Evolutionary conservation across 2,329 filamentous ascomycete species (phyloP).

Genomic region (Parafenestella ontariensis): DNA sequence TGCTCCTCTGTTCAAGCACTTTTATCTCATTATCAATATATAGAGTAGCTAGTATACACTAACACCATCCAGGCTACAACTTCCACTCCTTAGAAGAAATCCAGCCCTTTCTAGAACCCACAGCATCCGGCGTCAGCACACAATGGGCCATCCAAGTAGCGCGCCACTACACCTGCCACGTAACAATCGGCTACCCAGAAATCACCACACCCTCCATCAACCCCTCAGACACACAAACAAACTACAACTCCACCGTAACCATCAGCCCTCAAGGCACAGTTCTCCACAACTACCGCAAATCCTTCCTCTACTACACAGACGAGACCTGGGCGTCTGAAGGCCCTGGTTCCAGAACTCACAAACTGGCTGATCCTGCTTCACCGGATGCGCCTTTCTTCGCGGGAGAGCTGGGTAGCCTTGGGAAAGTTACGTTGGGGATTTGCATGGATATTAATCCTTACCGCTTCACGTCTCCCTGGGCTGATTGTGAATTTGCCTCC

Average conservation of each 20-base stretch:
- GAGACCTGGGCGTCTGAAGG: constrained; percentile 69
- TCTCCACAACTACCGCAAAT: constrained; percentile 67
- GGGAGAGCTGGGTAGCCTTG: constrained; percentile 43
- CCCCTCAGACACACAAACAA: constrained; percentile 31
- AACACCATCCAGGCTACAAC: constrained; percentile 69
- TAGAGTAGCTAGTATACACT: not conserved
- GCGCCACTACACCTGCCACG: constrained; percentile 69
- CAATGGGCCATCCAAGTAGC: constrained; percentile 75
- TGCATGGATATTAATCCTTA: constrained; percentile 70
- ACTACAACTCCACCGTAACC: constrained; percentile 67
- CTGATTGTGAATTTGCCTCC: constrained; percentile 63
- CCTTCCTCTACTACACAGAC: constrained; percentile 71
- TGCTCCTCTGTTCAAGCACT: not conserved
- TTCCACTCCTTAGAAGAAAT: constrained; percentile 75
- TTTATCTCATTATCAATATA: not conserved
- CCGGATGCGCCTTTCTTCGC: constrained; percentile 46
- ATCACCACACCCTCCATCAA: constrained; percentile 35
- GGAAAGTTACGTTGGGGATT: constrained; percentile 54
- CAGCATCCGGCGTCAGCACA: constrained; percentile 69
- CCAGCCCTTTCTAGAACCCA: constrained; percentile 70
- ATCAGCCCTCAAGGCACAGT: constrained; percentile 62
- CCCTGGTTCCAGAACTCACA: constrained; percentile 28
- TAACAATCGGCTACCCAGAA: constrained; percentile 79
- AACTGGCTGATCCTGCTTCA: constrained; percentile 23
- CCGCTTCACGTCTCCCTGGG: constrained; percentile 65